Evolutionary conservation across 306 rosid species (phyloP), one percentile per base, ranked within the genome.

Genomic region (Begonia loranthoides): DNA sequence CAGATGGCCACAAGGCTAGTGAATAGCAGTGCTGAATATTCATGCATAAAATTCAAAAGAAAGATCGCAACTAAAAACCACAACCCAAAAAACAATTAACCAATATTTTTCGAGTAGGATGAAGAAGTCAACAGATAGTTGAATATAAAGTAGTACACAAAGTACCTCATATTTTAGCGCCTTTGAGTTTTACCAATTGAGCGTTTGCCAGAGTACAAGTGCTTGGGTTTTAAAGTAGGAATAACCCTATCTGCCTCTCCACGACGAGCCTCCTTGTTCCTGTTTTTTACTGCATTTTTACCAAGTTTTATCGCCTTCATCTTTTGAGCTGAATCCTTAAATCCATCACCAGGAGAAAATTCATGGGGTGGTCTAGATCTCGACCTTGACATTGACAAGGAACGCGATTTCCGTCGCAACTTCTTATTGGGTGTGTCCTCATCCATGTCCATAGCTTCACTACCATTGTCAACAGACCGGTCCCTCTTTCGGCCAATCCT

Each of bases 181-280:
- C 96, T 71, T 1, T 81, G 63, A 0, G 87, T 87, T 71, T 81
- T 87, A 17, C 96, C 94, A 38, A 1, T 61, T 24, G 85, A 66
- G 47, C 94, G 81, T 62, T 87, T 87, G 60, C 96, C 96, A 41
- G 94, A 64, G 66, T 4, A 87, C 63, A 87, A 74, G 74, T 87
- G 94, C 67, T 87, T 87, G 36, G 94, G 94, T 66, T 72, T 83
- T 59, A 78, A 39, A 54, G 46, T 78, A 13, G 92, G 92, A 54
- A 87, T 83, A 24, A 87, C 96, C 68, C 96, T 78, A 64, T 87
- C 96, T 51, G 94, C 94, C 68, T 87, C 94, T 53, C 96, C 87
- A 7, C 92, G 92, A 9, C 87, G 87, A 39, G 96, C 85, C 15
- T 83, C 54, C 69, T 83, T 83, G 70, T 87, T 83, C 59, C 96